Percentiles rank a stretch among this genome's conserved stretches.
Conservation (phyloP, 495 filamentous ascomycete species). For the Cercophora sp. region DNA sequence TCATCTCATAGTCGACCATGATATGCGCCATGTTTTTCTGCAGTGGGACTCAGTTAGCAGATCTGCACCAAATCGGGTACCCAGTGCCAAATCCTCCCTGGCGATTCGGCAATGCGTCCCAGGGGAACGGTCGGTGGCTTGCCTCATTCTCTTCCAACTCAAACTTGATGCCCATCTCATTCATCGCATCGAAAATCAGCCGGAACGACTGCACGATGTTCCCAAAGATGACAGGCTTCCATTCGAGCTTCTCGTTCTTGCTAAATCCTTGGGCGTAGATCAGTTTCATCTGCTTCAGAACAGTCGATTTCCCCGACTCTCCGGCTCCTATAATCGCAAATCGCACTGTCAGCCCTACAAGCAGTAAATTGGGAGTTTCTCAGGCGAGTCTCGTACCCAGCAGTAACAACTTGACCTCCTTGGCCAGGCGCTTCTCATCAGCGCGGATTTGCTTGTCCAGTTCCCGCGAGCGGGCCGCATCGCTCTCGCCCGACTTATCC, state of each 20-base stretch:
- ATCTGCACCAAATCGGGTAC: conserved; percentile 1
- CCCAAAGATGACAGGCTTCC: conserved; percentile 88
- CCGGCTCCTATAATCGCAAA: conserved; percentile 66
- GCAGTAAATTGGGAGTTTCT: not conserved
- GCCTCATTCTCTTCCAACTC: conserved; percentile 76
- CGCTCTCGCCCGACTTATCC: conserved; percentile 45
- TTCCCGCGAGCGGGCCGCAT: conserved; percentile 53
- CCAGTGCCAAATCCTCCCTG: not conserved
- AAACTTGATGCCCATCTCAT: conserved; percentile 72
- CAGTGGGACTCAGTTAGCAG: conserved; percentile 14
- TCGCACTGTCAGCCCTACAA: not conserved
- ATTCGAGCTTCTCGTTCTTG: conserved; percentile 85
- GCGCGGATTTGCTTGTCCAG: conserved; percentile 73
- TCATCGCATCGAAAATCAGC: conserved; percentile 90
- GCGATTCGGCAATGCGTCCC: not conserved
- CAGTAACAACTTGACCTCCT: conserved; percentile 79
- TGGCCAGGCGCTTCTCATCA: conserved; percentile 75
- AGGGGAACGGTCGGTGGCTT: conserved; percentile 27
- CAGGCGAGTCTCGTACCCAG: conserved; percentile 55
- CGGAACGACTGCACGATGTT: conserved; percentile 88
- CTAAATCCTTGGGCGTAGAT: conserved; percentile 94
- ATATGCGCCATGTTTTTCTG: conserved; percentile 53
- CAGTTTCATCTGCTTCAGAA: conserved; percentile 98
- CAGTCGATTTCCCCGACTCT: conserved; percentile 96
- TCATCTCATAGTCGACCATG: conserved; percentile 68